These are phyloP conservation scores for Ophiocytium majus DNA, from an alignment of 352 stramenopile genomes.

Conservation along the genomic window DNA sequence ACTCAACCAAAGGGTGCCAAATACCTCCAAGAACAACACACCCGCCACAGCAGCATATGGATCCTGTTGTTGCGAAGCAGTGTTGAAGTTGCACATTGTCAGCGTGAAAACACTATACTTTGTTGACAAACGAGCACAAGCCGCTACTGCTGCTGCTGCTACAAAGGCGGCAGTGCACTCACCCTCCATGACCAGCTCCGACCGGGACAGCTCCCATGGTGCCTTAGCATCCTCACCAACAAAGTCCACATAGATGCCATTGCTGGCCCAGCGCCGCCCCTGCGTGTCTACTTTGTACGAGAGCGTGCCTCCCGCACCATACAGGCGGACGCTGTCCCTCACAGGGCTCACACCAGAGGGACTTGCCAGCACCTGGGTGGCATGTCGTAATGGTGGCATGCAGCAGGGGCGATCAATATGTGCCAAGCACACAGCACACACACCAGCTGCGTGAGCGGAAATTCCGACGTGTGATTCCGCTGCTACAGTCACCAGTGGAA, in stretches of 20 bases:
- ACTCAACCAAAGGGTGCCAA: neutral
- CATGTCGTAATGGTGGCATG: too few species aligned
- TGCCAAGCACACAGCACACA: too few species aligned
- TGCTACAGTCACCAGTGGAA: too few species aligned
- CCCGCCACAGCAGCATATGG: too few species aligned
- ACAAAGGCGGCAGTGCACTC: neutral
- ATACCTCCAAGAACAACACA: neutral
- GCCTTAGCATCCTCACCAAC: neutral
- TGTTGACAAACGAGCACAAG: too few species aligned
- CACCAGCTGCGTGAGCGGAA: too few species aligned
- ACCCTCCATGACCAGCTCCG: slow-evolving; percentile 15
- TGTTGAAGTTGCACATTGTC: too few species aligned
- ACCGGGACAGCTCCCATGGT: slow-evolving; percentile 8
- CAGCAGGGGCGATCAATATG: too few species aligned
- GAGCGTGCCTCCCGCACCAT: neutral
- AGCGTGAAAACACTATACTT: too few species aligned
- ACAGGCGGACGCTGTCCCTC: neutral
- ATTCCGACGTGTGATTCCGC: too few species aligned
- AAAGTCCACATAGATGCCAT: slow-evolving; percentile 12
- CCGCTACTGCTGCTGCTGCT: neutral
- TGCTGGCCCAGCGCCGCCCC: neutral
- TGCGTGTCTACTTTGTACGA: neutral
- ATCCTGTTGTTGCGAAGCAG: too few species aligned
- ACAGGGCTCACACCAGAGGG: neutral
- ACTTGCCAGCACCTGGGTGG: neutral